Evolutionary conservation across 345 rosid genomes (phyloP), one percentile per base, ranked within the genome.

Genomic region (Eucalyptus polybractea): DNA sequence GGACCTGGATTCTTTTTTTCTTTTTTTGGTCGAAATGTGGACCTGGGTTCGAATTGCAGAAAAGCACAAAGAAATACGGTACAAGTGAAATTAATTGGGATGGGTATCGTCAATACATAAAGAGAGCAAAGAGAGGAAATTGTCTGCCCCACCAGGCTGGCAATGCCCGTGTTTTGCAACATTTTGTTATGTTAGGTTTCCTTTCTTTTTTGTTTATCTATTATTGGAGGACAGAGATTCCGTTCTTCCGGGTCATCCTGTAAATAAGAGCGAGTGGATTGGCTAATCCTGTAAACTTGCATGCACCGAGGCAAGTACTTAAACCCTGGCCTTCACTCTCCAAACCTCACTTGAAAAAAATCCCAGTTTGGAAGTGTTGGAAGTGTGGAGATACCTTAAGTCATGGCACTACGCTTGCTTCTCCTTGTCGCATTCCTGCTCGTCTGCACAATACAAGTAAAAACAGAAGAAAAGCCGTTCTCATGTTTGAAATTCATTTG

Each of bases 361-460:
- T 76, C 83, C 27, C 47, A 76, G 83, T 11, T 76, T 76, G 47
- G 27, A 8, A 69, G 76, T 7, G 40, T 14, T 9, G 13, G 76
- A 14, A 65, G 47, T 76, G 83, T 2, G 83, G 83, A 40, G 47
- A 76, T 76, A 21, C 45, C 83, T 10, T 8, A 19, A 76, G 47
- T 19, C 47, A 76, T 76, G 83, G 83, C 83, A 7, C 83, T 72
- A 21, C 83, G 83, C 83, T 76, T 90, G 24, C 86, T 91, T 76
- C 89, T 93, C 86, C 83, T 92, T 37, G 37, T 89, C 17, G 83
- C 91, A 31, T 21, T 90, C 51, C 50, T 92, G n/a, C 88, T 94
- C 87, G 80, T 93, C 89, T 89, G 88, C 92, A 87, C 90, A 10
- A 47, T 87, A 54, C 93, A 89, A 92, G 93, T 90, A 60, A 8